Base-by-base conservation (phyloP, 2,329 filamentous ascomycete genomes). In the Botrytis sinoallii region DNA sequence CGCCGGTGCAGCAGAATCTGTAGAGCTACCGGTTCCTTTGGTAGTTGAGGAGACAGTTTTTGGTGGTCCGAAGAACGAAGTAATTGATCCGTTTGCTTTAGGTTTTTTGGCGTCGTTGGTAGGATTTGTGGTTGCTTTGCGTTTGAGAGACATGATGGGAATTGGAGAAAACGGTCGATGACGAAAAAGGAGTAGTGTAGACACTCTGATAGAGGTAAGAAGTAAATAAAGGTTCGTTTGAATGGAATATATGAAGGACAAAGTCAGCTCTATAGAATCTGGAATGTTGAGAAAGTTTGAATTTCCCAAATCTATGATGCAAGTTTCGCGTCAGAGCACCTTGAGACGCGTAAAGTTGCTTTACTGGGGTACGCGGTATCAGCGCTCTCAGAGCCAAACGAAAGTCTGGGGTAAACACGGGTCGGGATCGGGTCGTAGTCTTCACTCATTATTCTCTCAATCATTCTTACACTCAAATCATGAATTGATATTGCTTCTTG, bases 1-100 rank as follows among this genome's bases (percentile, higher is more conserved):
- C 1, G 80, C 73, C 38, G 79, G 61, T 20, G 76, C 48, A 20
- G 61, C 73, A 20, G 48, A 16, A 61, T 73, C 64, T 79, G 44
- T 7, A 46, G 44, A 46, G 44, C 22, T 46, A 46, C 44, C 44
- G 9, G 44, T 9, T 46, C 77, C 78, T 81, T 92, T 61, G 6
- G 67, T 65, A 6, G 73, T 73, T 12, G 76, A 75, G 10, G 73
- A 67, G 10, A 74, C 73, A 5, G 75, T 73, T 63, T 81, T 82
- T 3, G 79, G 94, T 90, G 29, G 88, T 22, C 90, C 88, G 80
- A 99, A 98, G 86, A 98, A 98, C 25, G 94, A 93, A 42, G 91
- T 95, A 80, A 99, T 97, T 84, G 87, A 94, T 75, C 87, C 89
- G 80, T 96, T 92, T 71, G 88, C 85, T 83, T 91, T 94, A 74